Conservation (phyloP, 345 rosid genomes). For the Eucalyptus curtisii region DNA sequence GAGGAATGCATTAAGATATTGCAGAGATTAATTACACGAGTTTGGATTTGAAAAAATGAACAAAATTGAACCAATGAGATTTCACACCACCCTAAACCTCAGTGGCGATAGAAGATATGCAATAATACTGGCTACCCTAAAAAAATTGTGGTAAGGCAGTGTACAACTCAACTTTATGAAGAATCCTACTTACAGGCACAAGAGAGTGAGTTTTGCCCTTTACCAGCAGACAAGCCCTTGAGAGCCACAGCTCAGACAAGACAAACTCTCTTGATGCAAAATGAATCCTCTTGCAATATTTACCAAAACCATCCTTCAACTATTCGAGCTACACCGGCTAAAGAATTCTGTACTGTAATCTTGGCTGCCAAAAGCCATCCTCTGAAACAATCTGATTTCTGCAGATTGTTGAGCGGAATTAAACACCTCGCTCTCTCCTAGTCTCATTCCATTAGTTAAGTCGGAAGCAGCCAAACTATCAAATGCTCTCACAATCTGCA, state of each 20-base stretch:
- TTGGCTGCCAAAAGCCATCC: slow-evolving; percentile 90
- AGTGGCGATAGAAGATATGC: not conserved
- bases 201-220: not conserved
- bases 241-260: not conserved
- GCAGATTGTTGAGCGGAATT: slow-evolving; percentile 73
- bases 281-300: slow-evolving; percentile 11
- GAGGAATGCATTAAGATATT: not conserved
- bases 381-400: slow-evolving; percentile 73
- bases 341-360: slow-evolving; percentile 67
- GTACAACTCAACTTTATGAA: not conserved
- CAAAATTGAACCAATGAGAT: not conserved
- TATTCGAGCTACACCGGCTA: slow-evolving; percentile 16
- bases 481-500: slow-evolving; percentile 82
- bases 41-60: not conserved
- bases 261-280: not conserved
- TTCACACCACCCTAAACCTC: not conserved
- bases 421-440: slow-evolving; percentile 74
- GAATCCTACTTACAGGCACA: not conserved
- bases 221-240: not conserved
- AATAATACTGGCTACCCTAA: not conserved
- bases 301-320: slow-evolving; percentile 13
- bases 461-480: slow-evolving; percentile 55
- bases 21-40: not conserved
- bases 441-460: slow-evolving; percentile 80
- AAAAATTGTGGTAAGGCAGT: not conserved